These are phyloP conservation scores for Coelomomyces lativittatus DNA, from an alignment of 371 early-diverging fungal genomes.

Conservation along the genomic window DNA sequence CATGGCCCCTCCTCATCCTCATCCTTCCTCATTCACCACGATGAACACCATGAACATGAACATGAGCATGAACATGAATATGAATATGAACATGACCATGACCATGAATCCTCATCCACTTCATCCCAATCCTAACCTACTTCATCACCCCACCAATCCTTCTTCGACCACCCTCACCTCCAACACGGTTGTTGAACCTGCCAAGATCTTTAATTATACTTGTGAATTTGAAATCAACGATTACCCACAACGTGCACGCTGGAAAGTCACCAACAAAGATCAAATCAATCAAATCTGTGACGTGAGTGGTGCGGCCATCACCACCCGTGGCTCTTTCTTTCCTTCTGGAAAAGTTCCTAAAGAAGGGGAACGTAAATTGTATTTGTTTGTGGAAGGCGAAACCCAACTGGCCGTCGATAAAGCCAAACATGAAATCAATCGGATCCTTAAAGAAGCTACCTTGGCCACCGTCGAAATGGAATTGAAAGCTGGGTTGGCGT, in stretches of 20 bases:
- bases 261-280: slow-evolving; percentile 87
- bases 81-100: too few relatives aligned
- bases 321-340: slow-evolving; percentile 75
- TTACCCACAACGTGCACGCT: slow-evolving; percentile 86
- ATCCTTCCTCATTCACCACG: too few relatives aligned
- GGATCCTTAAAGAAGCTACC: slow-evolving; percentile 66
- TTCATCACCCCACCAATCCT: too few relatives aligned
- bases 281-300: slow-evolving; percentile 77
- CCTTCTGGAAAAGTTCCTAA: slow-evolving; percentile 59
- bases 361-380: slow-evolving; percentile 66
- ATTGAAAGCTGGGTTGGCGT: neutral
- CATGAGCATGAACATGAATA: too few relatives aligned
- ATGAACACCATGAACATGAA: too few relatives aligned
- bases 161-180: neutral
- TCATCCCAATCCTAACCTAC: too few relatives aligned
- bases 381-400: slow-evolving; percentile 85
- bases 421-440: slow-evolving; percentile 80
- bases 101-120: too few relatives aligned
- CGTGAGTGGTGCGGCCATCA: slow-evolving; percentile 78
- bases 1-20: too few relatives aligned
- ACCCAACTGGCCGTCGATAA: slow-evolving; percentile 68
- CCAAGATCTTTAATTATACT: slow-evolving; percentile 4
- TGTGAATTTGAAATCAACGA: slow-evolving; percentile 92
- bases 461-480: slow-evolving; percentile 12
- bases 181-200: neutral